Evolutionary conservation across 495 filamentous ascomycete genomes (phyloP).

Genomic region (Amniculicola lignicola): DNA sequence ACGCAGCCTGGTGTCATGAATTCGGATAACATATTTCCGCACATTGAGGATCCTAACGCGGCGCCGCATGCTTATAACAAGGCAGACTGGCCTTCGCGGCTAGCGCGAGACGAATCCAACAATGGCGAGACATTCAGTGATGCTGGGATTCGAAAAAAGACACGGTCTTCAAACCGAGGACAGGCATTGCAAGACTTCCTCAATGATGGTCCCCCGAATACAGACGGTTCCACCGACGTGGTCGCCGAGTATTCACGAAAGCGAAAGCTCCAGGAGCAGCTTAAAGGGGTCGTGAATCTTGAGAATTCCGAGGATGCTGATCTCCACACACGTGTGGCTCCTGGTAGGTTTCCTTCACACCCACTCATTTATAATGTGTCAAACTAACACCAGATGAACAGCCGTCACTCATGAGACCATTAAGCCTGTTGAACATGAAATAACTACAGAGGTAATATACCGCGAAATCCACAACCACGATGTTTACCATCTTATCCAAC

Average conservation of each 20-base stretch:
- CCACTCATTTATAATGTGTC: not conserved
- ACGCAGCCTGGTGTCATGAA: too few species aligned
- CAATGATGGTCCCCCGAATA: too few species aligned
- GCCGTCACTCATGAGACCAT: conserved; percentile 56
- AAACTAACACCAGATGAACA: conserved; percentile 24
- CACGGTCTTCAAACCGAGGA: too few species aligned
- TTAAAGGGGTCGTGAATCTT: conserved; percentile 31
- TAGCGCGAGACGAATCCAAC: too few species aligned
- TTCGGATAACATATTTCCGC: too few species aligned
- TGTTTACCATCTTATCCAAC: conserved; percentile 51
- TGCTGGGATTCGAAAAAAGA: too few species aligned
- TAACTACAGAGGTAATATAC: conserved; percentile 50
- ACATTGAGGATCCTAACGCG: too few species aligned
- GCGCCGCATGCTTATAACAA: too few species aligned
- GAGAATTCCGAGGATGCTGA: conserved; percentile 34
- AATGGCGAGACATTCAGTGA: too few species aligned
- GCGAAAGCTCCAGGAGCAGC: not conserved
- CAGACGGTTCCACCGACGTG: not conserved
- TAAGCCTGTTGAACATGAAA: conserved; percentile 45
- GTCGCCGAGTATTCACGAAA: not conserved
- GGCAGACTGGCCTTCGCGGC: too few species aligned
- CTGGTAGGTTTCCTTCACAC: conserved; percentile 21
- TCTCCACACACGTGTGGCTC: conserved; percentile 27
- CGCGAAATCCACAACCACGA: conserved; percentile 58
- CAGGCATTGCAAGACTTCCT: too few species aligned